A percentile compares a stretch with the other conserved stretches of the same genome.
These are phyloP conservation scores for Trypanosoma boissoni DNA, from an alignment of 208 protist species.

Conservation along the genomic window DNA sequence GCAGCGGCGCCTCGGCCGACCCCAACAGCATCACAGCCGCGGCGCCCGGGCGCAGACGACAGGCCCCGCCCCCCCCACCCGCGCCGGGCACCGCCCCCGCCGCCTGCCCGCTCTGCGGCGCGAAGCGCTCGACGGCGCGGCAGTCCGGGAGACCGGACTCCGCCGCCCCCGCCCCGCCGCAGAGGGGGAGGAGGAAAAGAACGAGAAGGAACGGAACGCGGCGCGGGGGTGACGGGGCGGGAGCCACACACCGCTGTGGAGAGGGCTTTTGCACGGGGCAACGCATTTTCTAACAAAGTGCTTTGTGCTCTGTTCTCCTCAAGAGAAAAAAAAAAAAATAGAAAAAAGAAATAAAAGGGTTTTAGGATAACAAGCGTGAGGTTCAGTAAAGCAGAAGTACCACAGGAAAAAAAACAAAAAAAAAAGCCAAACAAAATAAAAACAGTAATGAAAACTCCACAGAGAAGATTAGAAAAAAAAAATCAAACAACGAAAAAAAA, in stretches of 20 bases:
- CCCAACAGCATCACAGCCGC: slow-evolving; percentile 21
- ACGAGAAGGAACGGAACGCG: neutral
- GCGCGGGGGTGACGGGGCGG: neutral
- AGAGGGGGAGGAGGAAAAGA: neutral
- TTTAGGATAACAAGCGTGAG: neutral
- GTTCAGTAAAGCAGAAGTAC: neutral
- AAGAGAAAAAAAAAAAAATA: slow-evolving; percentile 7
- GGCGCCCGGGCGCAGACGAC: slow-evolving; percentile 11
- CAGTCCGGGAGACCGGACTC: slow-evolving; percentile 3
- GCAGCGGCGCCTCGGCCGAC: slow-evolving; percentile 18
- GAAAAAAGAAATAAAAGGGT: neutral
- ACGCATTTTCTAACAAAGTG: too few species aligned
- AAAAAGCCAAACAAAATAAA: slow-evolving; percentile 3
- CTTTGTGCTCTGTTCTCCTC: slow-evolving; percentile 19
- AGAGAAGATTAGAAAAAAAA: slow-evolving; percentile 9
- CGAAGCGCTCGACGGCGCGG: neutral
- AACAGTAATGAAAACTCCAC: neutral
- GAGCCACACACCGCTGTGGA: slow-evolving; percentile 5
- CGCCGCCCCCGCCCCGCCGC: neutral
- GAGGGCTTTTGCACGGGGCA: too few species aligned
- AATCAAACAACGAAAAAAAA: slow-evolving; percentile 1
- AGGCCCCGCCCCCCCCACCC: neutral
- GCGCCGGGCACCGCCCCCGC: neutral
- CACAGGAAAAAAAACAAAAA: slow-evolving; percentile 3
- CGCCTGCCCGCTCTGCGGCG: too few species aligned